Evolutionary conservation across 2,329 filamentous ascomycete species (phyloP).

Genomic region (Colletotrichum sp.): DNA sequence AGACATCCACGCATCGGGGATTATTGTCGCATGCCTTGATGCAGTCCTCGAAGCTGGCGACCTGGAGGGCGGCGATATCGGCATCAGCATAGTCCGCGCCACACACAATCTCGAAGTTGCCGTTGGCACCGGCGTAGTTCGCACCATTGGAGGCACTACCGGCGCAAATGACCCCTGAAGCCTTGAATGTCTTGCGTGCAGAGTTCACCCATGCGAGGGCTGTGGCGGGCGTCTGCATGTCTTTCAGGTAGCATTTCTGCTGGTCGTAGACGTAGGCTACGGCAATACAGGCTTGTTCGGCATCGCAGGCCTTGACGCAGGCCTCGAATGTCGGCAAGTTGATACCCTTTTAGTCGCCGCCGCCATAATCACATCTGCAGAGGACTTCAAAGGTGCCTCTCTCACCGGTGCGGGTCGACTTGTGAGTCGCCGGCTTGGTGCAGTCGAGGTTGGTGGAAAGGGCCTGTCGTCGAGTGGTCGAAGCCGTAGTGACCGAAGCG

Average conservation of each 20-base stretch:
- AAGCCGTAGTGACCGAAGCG: not conserved
- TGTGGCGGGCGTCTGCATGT: not conserved
- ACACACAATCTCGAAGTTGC: not conserved
- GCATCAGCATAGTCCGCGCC: not conserved
- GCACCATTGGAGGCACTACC: not conserved
- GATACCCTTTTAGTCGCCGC: not conserved
- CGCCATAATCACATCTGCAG: not conserved
- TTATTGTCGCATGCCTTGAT: not conserved
- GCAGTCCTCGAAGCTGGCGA: not conserved
- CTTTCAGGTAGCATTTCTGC: not conserved
- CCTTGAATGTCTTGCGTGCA: not conserved
- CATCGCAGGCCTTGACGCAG: not conserved
- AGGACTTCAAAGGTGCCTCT: not conserved
- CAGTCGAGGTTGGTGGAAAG: not conserved
- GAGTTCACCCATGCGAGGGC: not conserved
- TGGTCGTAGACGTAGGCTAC: not conserved
- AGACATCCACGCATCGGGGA: not conserved
- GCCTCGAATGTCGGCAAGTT: accelerated
- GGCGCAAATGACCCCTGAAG: not conserved
- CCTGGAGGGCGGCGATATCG: not conserved
- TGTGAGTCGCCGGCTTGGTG: not conserved
- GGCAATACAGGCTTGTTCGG: not conserved
- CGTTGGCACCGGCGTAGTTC: not conserved
- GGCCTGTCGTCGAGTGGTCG: not conserved
- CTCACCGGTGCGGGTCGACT: not conserved